These are phyloP conservation scores for Emmonsia crescens DNA, from an alignment of 2,329 filamentous ascomycete genomes.

Conservation along the genomic window DNA sequence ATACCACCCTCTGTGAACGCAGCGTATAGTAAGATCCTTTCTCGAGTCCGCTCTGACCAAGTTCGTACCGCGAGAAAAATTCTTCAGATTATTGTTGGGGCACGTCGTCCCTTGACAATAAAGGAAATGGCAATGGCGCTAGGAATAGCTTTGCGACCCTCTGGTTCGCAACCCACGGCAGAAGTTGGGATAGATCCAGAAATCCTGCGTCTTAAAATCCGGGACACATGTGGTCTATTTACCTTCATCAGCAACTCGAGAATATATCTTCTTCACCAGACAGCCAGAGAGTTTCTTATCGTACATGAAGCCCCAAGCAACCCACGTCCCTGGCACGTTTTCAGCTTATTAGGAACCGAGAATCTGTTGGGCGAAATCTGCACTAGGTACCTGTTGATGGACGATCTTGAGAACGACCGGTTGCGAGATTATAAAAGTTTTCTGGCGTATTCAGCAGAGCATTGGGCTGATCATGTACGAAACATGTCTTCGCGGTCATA, in stretches of 20 bases:
- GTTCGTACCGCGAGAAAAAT: neutral
- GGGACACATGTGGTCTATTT: conserved; percentile 18
- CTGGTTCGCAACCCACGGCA: too few species aligned
- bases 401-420: neutral
- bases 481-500: neutral
- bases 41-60: neutral
- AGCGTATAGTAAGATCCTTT: conserved; percentile 21
- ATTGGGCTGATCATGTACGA: neutral
- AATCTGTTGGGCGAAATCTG: neutral
- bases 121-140: conserved; percentile 18
- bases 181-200: conserved; percentile 4
- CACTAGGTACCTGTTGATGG: neutral
- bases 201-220: conserved; percentile 6
- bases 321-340: neutral
- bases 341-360: neutral
- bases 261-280: conserved; percentile 22
- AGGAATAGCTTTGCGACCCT: conserved; percentile 5
- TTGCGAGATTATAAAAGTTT: neutral
- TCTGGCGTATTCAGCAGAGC: neutral
- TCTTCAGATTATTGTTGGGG: conserved; percentile 18
- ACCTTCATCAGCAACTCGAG: conserved; percentile 16
- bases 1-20: conserved; percentile 18
- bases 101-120: conserved; percentile 17
- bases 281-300: conserved; percentile 20
- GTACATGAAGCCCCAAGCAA: neutral